Conservation (phyloP, 202 grass and related monocot species). For the Setaria viridis region DNA sequence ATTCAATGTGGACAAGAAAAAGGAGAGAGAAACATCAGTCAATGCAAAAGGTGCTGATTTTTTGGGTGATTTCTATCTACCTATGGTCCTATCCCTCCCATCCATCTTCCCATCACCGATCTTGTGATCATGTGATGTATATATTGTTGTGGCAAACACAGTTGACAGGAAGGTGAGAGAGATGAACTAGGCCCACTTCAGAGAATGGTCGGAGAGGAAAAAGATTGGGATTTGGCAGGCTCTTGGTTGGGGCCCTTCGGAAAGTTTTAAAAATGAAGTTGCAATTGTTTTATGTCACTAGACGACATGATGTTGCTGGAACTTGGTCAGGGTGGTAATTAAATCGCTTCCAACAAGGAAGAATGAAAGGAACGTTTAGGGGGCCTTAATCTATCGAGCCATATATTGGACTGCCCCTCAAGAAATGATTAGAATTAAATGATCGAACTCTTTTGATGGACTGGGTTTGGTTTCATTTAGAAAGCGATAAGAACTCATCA, state of each 20-base stretch:
- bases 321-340: not conserved
- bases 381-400: not conserved
- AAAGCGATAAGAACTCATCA: not conserved
- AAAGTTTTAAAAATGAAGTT: slow-evolving; percentile 2
- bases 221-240: slow-evolving; percentile 28
- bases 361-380: not conserved
- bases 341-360: slow-evolving; percentile 13
- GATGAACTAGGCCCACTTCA: slow-evolving; percentile 37
- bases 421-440: slow-evolving; percentile 2
- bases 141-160: slow-evolving; percentile 29
- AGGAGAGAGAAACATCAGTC: slow-evolving; percentile 3
- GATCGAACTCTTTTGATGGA: not conserved
- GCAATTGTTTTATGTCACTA: not conserved
- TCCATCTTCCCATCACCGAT: slow-evolving; percentile 12
- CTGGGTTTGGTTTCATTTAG: not conserved
- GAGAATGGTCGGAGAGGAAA: slow-evolving; percentile 27
- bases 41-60: slow-evolving; percentile 3
- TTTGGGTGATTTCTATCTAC: slow-evolving; percentile 25
- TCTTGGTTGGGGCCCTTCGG: not conserved
- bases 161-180: slow-evolving; percentile 34
- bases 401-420: not conserved
- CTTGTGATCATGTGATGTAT: slow-evolving; percentile 36
- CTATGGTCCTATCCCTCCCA: slow-evolving; percentile 9
- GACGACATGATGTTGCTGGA: slow-evolving; percentile 13
- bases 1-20: slow-evolving; percentile 29